A percentile compares a stretch with the other conserved stretches of the same genome.
Evolutionary conservation across 73 alveolate genomes (phyloP).

Genomic region (Stentor coeruleus): DNA sequence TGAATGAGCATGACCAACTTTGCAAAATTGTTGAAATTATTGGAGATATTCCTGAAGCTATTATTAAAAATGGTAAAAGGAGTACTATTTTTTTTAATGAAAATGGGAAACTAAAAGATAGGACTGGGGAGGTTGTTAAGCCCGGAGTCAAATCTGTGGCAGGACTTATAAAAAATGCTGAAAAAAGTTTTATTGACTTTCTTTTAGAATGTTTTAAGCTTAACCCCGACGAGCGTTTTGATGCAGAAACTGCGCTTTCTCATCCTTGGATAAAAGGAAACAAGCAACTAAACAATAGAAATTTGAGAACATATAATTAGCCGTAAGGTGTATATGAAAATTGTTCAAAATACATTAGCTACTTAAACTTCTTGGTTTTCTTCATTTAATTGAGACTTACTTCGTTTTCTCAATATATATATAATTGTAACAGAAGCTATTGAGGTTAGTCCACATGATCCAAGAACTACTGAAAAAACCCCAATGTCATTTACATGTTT

Average conservation of each 20-base stretch:
- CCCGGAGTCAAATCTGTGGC: background rate
- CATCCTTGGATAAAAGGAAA: constrained; percentile 2
- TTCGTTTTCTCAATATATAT: too few species aligned
- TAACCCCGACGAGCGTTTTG: background rate
- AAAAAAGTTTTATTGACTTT: background rate
- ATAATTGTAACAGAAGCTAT: background rate
- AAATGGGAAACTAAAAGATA: background rate
- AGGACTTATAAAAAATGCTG: background rate
- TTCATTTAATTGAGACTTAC: background rate
- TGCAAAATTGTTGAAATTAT: constrained; percentile 24
- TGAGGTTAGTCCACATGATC: background rate
- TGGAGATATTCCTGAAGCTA: constrained; percentile 27
- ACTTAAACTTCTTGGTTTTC: background rate
- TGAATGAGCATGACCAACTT: constrained; percentile 62
- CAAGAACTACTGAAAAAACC: background rate
- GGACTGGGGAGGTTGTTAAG: background rate
- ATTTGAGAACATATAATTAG: background rate
- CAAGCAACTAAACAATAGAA: too few species aligned
- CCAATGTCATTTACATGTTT: background rate
- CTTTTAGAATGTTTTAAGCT: background rate
- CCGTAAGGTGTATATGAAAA: background rate
- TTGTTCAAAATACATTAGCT: background rate
- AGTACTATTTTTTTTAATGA: background rate
- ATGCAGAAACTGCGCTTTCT: background rate
- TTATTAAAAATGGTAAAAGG: constrained; percentile 17